Evolutionary conservation across 2,329 filamentous ascomycete genomes (phyloP), one percentile per base, ranked within the genome.

Genomic region (Neoscytalidium dimidiatum): DNA sequence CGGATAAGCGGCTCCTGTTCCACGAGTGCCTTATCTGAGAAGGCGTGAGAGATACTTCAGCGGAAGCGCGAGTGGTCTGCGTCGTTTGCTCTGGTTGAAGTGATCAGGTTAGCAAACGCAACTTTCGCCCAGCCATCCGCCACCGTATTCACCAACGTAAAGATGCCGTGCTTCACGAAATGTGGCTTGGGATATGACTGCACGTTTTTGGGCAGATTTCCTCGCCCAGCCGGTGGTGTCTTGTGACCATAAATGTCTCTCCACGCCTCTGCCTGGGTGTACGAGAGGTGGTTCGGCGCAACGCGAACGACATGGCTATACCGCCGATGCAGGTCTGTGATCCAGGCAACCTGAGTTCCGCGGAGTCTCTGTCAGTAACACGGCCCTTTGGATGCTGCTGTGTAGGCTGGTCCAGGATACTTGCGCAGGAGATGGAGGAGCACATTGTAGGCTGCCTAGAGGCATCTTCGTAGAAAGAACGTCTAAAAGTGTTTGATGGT

Each of bases 201-300:
- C 7, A 31, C 35, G 17, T 65, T 26, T 64, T 58, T 62, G 29
- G 43, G 48, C 28, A 52, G 17, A n/a, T 52, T 52, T 6, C 48
- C 48, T 26, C 26, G 26, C 11, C 48, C 68, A 29, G 26, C 19
- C 6, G 62, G 21, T 4, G 58, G 21, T 4, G 58, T 49, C 28
- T 29, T 51, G 57, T 62, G 43, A 19, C 69, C 51, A 14, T 62
- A 62, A 6, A 62, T 62, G 13, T 49, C 48, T 28, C 44, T 66
- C 74, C 77, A 81, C 1, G 79, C 78, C 1, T 75, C 76, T 1
- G 80, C 77, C 11, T 70, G 75, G 56, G 74, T 80, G 70, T 80
- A 81, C 1, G 79, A 80, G 0, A 82, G 61, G 56, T 82, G 78
- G 26, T 74, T 75, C 0, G 80, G 81, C 0, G 73, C 71, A 2